These are phyloP conservation scores for Trypanosoma cruzi DNA, from an alignment of 208 protist genomes.

Conservation along the genomic window DNA sequence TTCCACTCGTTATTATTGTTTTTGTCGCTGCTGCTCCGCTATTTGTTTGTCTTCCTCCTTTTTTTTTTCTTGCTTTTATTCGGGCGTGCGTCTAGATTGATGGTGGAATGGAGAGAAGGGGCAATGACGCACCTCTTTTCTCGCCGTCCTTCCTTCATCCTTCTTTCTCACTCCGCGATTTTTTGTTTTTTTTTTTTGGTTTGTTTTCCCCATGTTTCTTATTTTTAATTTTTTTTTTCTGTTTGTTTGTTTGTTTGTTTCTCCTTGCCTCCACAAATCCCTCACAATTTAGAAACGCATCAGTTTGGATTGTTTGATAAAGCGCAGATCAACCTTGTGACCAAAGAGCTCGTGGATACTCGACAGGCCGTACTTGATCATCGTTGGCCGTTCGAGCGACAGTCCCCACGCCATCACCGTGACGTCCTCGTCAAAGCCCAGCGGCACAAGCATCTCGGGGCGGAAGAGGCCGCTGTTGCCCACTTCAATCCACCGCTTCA, in stretches of 20 bases:
- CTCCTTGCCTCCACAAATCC: neutral
- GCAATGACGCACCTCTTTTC: neutral
- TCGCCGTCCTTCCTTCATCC: neutral
- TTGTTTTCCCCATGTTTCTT: neutral
- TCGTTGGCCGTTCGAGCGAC: conserved; percentile 99
- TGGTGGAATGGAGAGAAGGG: neutral
- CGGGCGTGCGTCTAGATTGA: neutral
- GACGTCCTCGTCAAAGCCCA: conserved; percentile 98
- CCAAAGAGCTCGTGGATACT: conserved; percentile 99
- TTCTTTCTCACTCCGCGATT: neutral
- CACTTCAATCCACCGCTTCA: conserved; percentile 98
- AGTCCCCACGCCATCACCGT: conserved; percentile 99
- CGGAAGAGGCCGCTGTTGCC: conserved; percentile 99
- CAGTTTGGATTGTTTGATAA: conserved; percentile 87
- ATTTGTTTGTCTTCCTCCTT: neutral
- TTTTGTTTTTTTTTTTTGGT: neutral
- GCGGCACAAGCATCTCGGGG: conserved; percentile 99
- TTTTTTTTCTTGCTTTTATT: neutral
- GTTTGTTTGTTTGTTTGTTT: conserved; percentile 4
- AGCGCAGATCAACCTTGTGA: conserved; percentile 90
- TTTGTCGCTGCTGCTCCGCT: too few species aligned
- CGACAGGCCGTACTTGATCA: conserved; percentile 99
- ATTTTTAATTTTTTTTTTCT: conserved; percentile 11
- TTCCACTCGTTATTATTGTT: neutral
- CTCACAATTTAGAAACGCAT: conserved; percentile 71